Conservation (phyloP, 768 basidiomycete species). For the Termitomyces sp. region DNA sequence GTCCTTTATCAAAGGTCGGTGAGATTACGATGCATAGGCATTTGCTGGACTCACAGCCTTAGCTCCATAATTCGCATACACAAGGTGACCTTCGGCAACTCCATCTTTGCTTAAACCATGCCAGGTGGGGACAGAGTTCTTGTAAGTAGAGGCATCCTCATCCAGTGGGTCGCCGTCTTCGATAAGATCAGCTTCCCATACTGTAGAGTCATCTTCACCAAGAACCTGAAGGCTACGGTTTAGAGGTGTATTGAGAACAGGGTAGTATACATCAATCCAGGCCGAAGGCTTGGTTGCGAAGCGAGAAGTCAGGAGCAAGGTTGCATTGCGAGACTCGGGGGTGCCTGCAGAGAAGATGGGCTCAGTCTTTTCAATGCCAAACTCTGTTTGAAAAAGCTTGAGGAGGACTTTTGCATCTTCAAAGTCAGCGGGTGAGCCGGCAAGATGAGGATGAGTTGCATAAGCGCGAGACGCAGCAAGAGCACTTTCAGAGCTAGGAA, state of each 20-base stretch:
- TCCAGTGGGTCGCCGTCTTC: conserved; percentile 72
- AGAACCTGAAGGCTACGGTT: conserved; percentile 66
- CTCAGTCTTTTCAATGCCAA: conserved; percentile 42
- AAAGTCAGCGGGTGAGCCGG: conserved; percentile 58
- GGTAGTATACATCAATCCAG: conserved; percentile 89
- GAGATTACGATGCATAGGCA: background rate
- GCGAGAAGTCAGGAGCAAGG: conserved; percentile 44
- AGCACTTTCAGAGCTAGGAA: conserved; percentile 57
- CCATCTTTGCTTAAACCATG: conserved; percentile 82
- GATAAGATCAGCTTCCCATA: conserved; percentile 70
- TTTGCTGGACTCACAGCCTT: conserved; percentile 38
- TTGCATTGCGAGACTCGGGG: conserved; percentile 59
- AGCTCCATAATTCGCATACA: conserved; percentile 80
- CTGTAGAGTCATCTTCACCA: conserved; percentile 42
- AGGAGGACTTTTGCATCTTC: conserved; percentile 65
- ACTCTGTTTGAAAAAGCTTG: conserved; percentile 59
- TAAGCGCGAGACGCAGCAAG: conserved; percentile 50
- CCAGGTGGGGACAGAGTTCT: conserved; percentile 71
- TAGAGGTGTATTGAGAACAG: conserved; percentile 76
- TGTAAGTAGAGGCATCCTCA: conserved; percentile 62
- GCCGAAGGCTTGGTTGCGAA: conserved; percentile 48
- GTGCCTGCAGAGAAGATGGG: conserved; percentile 74
- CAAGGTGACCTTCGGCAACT: conserved; percentile 58
- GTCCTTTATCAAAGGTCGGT: conserved; percentile 23
- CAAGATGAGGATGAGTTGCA: conserved; percentile 68